A percentile compares a stretch with the other conserved stretches of the same genome.
These are phyloP conservation scores for Strobilomyces dryophilus DNA, from an alignment of 768 basidiomycete species.

Conservation along the genomic window DNA sequence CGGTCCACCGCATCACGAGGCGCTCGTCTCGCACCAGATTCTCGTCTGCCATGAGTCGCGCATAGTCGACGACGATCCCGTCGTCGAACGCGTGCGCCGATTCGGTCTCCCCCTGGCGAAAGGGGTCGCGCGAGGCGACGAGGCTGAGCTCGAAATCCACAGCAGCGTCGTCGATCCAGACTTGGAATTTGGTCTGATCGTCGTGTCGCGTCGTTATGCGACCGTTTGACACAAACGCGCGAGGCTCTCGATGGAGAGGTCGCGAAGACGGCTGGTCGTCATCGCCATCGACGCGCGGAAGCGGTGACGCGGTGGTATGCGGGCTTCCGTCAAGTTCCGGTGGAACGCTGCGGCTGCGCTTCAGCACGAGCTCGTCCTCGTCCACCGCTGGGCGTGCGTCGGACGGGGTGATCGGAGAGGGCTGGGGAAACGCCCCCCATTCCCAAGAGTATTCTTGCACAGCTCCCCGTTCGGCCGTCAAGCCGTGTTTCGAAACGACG, in stretches of 20 bases:
- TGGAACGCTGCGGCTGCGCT: conserved; percentile 56
- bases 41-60: conserved; percentile 62
- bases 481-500: conserved; percentile 16
- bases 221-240: conserved; percentile 48
- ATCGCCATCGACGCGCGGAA: conserved; percentile 19
- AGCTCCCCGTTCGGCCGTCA: conserved; percentile 3
- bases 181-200: conserved; percentile 60
- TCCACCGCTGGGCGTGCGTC: conserved; percentile 9
- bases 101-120: conserved; percentile 47
- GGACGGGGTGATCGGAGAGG: conserved; percentile 49
- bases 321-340: conserved; percentile 48
- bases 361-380: conserved; percentile 26
- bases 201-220: conserved; percentile 52
- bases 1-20: conserved; percentile 73
- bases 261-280: conserved; percentile 19
- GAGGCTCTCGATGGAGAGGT: background rate
- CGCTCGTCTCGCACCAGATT: conserved; percentile 54
- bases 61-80: conserved; percentile 57
- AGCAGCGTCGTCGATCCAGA: conserved; percentile 56
- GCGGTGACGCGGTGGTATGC: conserved; percentile 17
- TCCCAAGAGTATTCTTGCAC: conserved; percentile 87
- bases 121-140: conserved; percentile 34
- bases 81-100: conserved; percentile 51
- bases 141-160: conserved; percentile 76
- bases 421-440: conserved; percentile 87